phyloP scores from a whole-genome alignment of 495 filamentous ascomycete genomes.

The Tuber borchii region DNA sequence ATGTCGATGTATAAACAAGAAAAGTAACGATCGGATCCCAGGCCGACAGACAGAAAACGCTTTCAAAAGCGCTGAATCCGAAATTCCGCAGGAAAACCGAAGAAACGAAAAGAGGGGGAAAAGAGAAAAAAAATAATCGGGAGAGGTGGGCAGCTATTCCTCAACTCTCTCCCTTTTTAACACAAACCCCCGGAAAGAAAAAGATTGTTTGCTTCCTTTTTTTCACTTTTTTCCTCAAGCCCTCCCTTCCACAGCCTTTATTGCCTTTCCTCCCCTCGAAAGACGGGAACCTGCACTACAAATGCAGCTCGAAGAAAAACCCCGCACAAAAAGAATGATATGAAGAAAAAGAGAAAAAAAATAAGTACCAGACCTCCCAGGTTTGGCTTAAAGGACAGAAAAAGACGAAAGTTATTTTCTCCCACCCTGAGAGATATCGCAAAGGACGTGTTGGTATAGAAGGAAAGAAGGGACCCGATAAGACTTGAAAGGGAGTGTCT shows the following conservation, averaged over 20 bases:
- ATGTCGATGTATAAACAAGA: constrained; percentile 6
- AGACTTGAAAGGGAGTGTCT: neutral
- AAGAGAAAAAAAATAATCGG: neutral
- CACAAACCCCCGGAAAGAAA: neutral
- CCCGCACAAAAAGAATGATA: neutral
- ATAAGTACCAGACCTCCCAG: neutral
- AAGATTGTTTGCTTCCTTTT: neutral
- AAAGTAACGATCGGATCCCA: constrained; percentile 6
- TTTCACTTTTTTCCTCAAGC: neutral
- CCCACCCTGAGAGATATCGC: neutral
- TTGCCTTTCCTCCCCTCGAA: neutral
- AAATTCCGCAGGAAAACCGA: neutral
- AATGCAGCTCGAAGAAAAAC: neutral
- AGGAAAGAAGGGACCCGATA: neutral
- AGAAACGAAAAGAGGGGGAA: neutral
- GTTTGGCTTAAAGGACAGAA: neutral
- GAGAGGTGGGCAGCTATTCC: neutral
- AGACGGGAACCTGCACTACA: constrained; percentile 1
- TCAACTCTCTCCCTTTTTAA: neutral
- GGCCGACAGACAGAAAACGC: neutral
- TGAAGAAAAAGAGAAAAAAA: neutral
- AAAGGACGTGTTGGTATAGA: neutral
- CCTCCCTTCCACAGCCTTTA: neutral
- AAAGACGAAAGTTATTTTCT: neutral
- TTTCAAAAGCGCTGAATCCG: neutral